Percentiles rank a stretch among this genome's conserved stretches.
Conservation (phyloP, 257 asterid species). For the Solanum habrochaites region DNA sequence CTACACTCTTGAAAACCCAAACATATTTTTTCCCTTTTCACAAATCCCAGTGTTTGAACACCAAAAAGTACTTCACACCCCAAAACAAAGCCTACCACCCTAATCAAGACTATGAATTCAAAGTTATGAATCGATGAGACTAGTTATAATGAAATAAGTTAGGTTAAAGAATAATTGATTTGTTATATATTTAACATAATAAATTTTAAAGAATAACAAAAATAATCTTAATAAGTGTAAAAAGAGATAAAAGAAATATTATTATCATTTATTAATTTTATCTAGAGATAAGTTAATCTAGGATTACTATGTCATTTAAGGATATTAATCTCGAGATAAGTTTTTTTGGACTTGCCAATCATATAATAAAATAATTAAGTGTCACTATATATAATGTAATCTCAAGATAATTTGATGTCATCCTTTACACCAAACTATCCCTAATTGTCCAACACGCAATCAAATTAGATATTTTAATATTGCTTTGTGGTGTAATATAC, state of each 20-base stretch:
- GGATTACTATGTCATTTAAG: neutral
- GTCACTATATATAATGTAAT: too few relatives aligned
- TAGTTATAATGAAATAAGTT: neutral
- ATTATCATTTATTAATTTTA: too few relatives aligned
- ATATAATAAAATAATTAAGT: too few relatives aligned
- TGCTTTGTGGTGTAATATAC: neutral
- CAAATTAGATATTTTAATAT: neutral
- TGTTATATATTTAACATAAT: too few relatives aligned
- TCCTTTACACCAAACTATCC: neutral
- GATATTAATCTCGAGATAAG: too few relatives aligned
- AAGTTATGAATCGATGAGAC: neutral
- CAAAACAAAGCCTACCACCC: neutral
- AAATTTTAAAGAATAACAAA: too few relatives aligned
- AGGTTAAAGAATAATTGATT: too few relatives aligned
- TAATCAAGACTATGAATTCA: neutral
- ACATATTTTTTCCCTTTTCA: neutral
- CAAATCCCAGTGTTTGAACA: conserved; percentile 11
- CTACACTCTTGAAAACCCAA: neutral
- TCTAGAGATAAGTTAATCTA: too few relatives aligned
- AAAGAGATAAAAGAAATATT: too few relatives aligned
- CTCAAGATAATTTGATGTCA: neutral
- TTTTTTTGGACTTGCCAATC: neutral
- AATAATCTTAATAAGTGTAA: too few relatives aligned
- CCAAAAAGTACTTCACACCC: neutral
- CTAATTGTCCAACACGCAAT: neutral